Conservation (phyloP, 768 basidiomycete species). For the Termitomyces sp. region DNA sequence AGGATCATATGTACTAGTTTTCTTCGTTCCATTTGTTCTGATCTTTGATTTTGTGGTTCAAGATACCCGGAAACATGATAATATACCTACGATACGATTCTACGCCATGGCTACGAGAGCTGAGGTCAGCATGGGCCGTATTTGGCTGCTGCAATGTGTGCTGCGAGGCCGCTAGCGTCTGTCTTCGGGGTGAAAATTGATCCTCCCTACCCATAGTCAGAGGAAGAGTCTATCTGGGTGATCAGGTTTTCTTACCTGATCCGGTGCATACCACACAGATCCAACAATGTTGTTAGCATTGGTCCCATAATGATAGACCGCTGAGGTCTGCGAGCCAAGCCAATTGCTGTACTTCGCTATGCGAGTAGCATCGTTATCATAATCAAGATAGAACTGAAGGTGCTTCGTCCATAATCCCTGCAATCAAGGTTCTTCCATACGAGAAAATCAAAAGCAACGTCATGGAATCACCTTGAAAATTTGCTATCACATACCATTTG, state of each 20-base stretch:
- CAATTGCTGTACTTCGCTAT: conserved; percentile 37
- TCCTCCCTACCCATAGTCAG: conserved; percentile 24
- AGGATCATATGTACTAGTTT: conserved; percentile 9
- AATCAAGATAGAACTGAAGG: conserved; percentile 43
- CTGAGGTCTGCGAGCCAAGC: conserved; percentile 35
- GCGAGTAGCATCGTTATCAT: conserved; percentile 34
- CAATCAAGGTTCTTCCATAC: background rate
- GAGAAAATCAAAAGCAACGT: background rate
- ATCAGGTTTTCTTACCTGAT: conserved; percentile 22
- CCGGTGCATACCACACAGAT: conserved; percentile 41
- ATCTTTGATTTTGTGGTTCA: conserved; percentile 10
- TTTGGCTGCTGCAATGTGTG: conserved; percentile 37
- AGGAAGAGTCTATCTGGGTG: background rate
- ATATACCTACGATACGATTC: conserved; percentile 8
- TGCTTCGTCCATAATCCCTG: conserved; percentile 52
- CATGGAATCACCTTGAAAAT: conserved; percentile 33
- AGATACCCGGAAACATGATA: conserved; percentile 4
- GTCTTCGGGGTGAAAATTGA: conserved; percentile 41
- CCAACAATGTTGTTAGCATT: conserved; percentile 35
- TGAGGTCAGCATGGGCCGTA: conserved; percentile 32
- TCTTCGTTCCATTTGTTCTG: conserved; percentile 1
- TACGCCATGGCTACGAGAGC: conserved; percentile 2
- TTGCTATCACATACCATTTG: conserved; percentile 23
- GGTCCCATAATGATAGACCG: conserved; percentile 39
- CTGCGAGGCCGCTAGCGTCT: conserved; percentile 36